Evolutionary conservation across 1,284 basidiomycete species (phyloP).

Genomic region (Cryptococcus jaspeensis): DNA sequence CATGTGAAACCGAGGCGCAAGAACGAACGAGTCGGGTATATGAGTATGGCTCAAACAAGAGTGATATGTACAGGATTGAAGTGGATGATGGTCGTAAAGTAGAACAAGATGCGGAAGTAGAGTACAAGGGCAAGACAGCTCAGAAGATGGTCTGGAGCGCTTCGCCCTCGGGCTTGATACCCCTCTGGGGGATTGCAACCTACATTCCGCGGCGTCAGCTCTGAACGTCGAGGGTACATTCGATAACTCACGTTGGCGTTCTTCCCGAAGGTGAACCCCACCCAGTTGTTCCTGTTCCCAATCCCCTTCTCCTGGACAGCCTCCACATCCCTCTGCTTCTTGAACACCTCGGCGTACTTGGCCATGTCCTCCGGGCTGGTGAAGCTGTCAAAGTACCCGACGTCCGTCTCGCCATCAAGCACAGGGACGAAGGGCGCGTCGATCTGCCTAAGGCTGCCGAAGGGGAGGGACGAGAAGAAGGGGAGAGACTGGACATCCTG

Average conservation of each 20-base stretch:
- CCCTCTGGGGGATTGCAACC: constrained; percentile 19
- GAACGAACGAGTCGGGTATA: neutral
- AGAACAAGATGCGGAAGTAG: neutral
- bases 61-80: neutral
- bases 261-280: constrained; percentile 96
- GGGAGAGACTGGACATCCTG: constrained; percentile 72
- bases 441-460: constrained; percentile 72
- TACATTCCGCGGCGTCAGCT: neutral
- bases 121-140: neutral
- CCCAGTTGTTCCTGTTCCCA: constrained; percentile 53
- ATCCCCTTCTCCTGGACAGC: constrained; percentile 84
- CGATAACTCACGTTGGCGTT: constrained; percentile 54
- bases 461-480: constrained; percentile 77
- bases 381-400: constrained; percentile 99
- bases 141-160: constrained; percentile 53
- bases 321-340: constrained; percentile 95
- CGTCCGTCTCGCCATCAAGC: constrained; percentile 91
- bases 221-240: neutral
- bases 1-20: neutral
- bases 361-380: constrained; percentile 92
- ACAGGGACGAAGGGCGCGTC: constrained; percentile 95
- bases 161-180: constrained; percentile 48
- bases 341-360: constrained; percentile 95
- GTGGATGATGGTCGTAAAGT: neutral
- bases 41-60: neutral